Evolutionary conservation across 164 flowering plant genomes (phyloP), one percentile per base, ranked within the genome.

Genomic region (Tetracentron sinense): DNA sequence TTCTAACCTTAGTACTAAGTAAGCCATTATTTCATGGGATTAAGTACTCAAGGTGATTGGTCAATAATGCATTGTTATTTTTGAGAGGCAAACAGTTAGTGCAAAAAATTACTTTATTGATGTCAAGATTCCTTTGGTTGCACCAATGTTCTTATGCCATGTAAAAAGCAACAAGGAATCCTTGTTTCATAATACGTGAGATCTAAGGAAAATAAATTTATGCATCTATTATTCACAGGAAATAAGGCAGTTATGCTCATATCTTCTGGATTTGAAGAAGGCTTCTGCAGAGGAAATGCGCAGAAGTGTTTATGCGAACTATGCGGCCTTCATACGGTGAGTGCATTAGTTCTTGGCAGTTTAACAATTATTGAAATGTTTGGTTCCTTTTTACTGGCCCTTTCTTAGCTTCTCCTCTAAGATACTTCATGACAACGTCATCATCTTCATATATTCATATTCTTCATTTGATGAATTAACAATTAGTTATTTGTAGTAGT

Each of bases 241-340:
- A 73, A 83, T 95, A 72, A 87, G 84, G 75, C 96, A 92, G 42
- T 69, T 95, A 69, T 95, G 96, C 69, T 73, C 94, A 0, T 75
- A 83, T 74, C 91, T 95, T 49, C 59, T 80, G 77, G 96, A 95
- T 75, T 69, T 95, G 68, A 95, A 92, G 82, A 92, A 71, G 78
- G 97, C 96, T 57, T 95, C 99, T 67, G 99, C 99, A 4, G 99
- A 95, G 69, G 99, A 95, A 82, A 88, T 95, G 98, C 92, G 98
- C 28, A 81, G 74, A 79, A 95, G 96, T 80, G 99, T 95, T 11
- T 95, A 92, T 77, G 98, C 99, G 60, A 95, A 95, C 63, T 95
- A 95, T 66, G 54, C 94, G 54, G 96, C 99, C 42, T 95, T 95
- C 72, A 95, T 95, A 64, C 82, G 96, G 99, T 95, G 72, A 75